phyloP scores from a whole-genome alignment of 139 green algal species.

The Closterium sp. region DNA sequence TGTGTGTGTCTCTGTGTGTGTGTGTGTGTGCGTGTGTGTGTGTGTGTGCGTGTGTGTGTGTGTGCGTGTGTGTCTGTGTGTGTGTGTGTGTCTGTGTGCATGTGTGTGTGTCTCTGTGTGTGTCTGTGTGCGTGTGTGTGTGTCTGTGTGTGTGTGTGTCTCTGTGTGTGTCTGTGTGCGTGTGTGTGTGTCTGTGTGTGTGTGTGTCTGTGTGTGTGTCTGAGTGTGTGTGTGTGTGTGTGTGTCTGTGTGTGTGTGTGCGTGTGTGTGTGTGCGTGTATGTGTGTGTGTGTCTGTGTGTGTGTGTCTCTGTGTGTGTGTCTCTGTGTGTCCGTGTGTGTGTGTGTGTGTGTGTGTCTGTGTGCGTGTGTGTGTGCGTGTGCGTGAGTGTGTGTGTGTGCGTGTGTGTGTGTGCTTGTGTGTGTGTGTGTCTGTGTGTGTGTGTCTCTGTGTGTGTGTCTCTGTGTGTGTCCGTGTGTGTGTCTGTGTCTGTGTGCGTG shows the following conservation, averaged over 20 bases:
- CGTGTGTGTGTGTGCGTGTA: too few relatives aligned
- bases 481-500: background rate
- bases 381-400: background rate
- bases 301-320: background rate
- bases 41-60: conserved; percentile 5
- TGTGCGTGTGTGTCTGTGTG: conserved; percentile 1
- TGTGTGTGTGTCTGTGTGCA: too few relatives aligned
- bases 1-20: conserved; percentile 3
- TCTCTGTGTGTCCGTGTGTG: background rate
- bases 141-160: too few relatives aligned
- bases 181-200: too few relatives aligned
- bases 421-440: background rate
- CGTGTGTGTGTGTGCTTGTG: background rate
- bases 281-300: background rate
- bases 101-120: too few relatives aligned
- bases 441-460: background rate
- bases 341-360: background rate
- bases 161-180: too few relatives aligned
- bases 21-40: background rate
- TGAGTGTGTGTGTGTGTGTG: too few relatives aligned
- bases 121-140: too few relatives aligned
- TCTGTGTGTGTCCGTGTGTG: background rate
- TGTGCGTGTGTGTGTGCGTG: background rate
- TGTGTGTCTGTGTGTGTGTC: too few relatives aligned
- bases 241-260: too few relatives aligned